A percentile compares a stretch with the other conserved stretches of the same genome.
These are phyloP conservation scores for Neoascochyta sp. DNA, from an alignment of 2,329 filamentous ascomycete species.

Conservation along the genomic window DNA sequence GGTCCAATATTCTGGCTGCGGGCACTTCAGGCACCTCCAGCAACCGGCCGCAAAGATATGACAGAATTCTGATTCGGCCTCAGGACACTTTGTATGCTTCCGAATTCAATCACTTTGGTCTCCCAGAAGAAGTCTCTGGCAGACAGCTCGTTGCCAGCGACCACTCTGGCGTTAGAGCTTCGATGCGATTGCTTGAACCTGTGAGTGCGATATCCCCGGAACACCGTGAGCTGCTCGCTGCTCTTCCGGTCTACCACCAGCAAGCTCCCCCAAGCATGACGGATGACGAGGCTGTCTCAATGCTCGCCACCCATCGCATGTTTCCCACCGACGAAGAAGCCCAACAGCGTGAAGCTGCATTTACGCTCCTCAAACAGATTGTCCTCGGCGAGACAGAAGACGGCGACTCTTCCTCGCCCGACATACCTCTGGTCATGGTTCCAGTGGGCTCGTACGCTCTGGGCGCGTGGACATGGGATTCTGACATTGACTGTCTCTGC, in stretches of 20 bases:
- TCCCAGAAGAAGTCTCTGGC: conserved; percentile 28
- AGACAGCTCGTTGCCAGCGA: conserved; percentile 33
- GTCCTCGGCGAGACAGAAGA: conserved; percentile 36
- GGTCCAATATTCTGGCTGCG: conserved; percentile 54
- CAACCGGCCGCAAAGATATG: conserved; percentile 61
- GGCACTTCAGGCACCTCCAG: conserved; percentile 54
- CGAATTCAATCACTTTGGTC: conserved; percentile 58
- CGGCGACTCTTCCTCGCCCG: conserved; percentile 7
- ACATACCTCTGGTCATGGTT: conserved; percentile 50
- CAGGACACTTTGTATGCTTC: conserved; percentile 40
- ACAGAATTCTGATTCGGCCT: conserved; percentile 57
- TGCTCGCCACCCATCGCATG: conserved; percentile 21
- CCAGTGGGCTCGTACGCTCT: conserved; percentile 65
- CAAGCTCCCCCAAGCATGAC: conserved; percentile 8
- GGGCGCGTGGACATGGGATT: conserved; percentile 57
- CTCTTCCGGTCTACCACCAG: conserved; percentile 11
- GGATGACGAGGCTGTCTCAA: conserved; percentile 9
- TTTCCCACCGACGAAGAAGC: conserved; percentile 50
- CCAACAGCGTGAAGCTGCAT: conserved; percentile 42
- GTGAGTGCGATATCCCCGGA: background rate
- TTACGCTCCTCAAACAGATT: conserved; percentile 46
- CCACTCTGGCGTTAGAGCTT: conserved; percentile 54
- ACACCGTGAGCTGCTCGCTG: conserved; percentile 4
- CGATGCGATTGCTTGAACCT: conserved; percentile 29
- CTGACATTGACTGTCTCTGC: conserved; percentile 64